Evolutionary conservation across 768 basidiomycete species (phyloP), one percentile per base, ranked within the genome.

Genomic region (Xerocomus brunneocitrinus): DNA sequence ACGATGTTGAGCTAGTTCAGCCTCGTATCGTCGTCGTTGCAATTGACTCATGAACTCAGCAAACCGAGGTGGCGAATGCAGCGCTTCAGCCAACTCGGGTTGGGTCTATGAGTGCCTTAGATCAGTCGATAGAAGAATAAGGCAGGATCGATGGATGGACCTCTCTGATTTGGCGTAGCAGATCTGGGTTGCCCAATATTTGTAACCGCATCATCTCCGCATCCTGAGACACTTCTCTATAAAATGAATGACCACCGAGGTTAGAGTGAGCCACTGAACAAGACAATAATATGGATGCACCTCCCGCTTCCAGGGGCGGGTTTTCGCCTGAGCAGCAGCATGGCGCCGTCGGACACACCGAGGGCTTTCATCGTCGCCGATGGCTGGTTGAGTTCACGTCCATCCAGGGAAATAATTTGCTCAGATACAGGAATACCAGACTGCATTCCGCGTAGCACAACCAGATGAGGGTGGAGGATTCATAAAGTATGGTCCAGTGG

Each of bases 131-230:
- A 48, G 16, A 5, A 16, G 40, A 31, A 48, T 25, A 22, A 12
- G 30, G 5, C 10, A 7, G 6, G 16, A 7, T 14, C 13, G 25
- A 8, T n/a, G 28, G 8, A 56, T 52, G 40, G 19, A 90, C 94
- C 59, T 79, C 71, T 54, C 78, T 81, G 19, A 98, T 64, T 65
- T 89, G 81, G 13, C 73, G 68, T 87, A 98, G 87, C 44, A 97
- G 71, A 0, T 74, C 62, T 4, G 93, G 93, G 70, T 98, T 81
- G 3, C 94, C 91, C 12, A 98, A 74, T 14, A 95, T 65, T 59
- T 93, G 92, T 25, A 95, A 72, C 14, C 95, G 80, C 84, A 93
- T 91, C 81, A 86, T 88, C 70, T 98, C 95, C 28, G 89, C 73
- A 60, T 95, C 92, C 56, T 86, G 87, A 59, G 85, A 81, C n/a